Evolutionary conservation across 2,329 filamentous ascomycete species (phyloP).

Genomic region (Aquanectria penicillioides): DNA sequence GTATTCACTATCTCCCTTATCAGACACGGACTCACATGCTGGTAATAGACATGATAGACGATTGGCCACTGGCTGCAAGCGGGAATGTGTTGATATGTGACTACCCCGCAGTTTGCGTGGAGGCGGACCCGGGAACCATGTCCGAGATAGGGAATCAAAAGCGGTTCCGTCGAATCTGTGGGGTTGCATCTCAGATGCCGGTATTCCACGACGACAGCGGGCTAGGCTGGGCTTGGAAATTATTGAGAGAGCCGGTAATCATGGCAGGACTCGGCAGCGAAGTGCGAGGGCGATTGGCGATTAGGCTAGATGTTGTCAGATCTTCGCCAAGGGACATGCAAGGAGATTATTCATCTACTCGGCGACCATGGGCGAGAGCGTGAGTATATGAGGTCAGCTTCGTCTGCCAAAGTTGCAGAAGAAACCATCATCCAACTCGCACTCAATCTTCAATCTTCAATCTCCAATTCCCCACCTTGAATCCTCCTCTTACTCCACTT

Average conservation of each 20-base stretch:
- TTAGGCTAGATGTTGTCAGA: background rate
- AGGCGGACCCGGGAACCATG: conserved; percentile 12
- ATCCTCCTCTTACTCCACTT: background rate
- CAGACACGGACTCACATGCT: conserved; percentile 2
- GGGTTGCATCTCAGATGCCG: conserved; percentile 1
- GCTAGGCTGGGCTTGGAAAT: conserved; percentile 20
- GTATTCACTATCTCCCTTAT: conserved; percentile 3
- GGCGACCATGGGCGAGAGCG: background rate
- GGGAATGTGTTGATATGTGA: background rate
- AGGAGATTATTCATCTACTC: background rate
- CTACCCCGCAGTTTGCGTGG: conserved; percentile 19
- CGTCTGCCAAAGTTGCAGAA: background rate
- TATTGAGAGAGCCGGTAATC: conserved; percentile 19
- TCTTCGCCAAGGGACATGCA: no score
- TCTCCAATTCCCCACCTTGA: background rate
- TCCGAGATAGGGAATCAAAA: conserved; percentile 18
- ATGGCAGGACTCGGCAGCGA: conserved; percentile 14
- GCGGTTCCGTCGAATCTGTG: conserved; percentile 7
- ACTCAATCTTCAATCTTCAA: background rate
- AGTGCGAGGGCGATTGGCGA: background rate
- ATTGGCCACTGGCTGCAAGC: background rate
- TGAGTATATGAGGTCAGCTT: conserved; percentile 16
- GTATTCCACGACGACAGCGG: background rate
- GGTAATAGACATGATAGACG: conserved; percentile 17
- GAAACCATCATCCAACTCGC: background rate